phyloP scores from a whole-genome alignment of 2,329 filamentous ascomycete species.

The Pyricularia grisea region DNA sequence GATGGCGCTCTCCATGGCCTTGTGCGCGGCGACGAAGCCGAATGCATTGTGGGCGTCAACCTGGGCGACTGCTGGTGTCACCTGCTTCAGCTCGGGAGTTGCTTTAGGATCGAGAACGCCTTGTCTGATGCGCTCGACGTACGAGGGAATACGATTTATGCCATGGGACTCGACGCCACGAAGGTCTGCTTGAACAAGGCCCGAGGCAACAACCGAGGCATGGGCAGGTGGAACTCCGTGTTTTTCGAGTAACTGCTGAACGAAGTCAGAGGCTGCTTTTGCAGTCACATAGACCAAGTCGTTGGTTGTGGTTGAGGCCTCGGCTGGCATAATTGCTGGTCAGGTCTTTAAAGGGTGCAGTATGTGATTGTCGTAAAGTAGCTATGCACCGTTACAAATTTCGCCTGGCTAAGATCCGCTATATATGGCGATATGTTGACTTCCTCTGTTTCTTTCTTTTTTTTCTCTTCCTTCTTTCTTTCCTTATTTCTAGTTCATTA shows the following conservation, averaged over 20 bases:
- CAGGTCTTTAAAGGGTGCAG: background rate
- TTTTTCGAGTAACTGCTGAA: background rate
- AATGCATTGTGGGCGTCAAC: slow-evolving; percentile 19
- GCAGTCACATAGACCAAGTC: slow-evolving; percentile 1
- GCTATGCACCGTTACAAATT: background rate
- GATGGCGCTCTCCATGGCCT: slow-evolving; percentile 55
- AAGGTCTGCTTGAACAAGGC: slow-evolving; percentile 15
- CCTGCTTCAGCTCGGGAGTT: slow-evolving; percentile 10
- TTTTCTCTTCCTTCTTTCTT: background rate
- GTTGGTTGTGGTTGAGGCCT: background rate
- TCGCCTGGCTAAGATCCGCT: background rate
- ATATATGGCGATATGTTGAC: background rate
- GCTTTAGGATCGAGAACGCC: slow-evolving; percentile 14
- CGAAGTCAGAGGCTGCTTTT: slow-evolving; percentile 1
- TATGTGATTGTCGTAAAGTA: background rate
- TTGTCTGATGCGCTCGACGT: slow-evolving; percentile 14
- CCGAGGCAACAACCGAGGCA: slow-evolving; percentile 11
- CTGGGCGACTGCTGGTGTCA: slow-evolving; percentile 17
- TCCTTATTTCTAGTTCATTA: background rate
- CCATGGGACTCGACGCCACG: slow-evolving; percentile 18
- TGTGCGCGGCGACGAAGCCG: slow-evolving; percentile 17
- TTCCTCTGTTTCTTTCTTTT: background rate
- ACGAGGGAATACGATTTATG: slow-evolving; percentile 14
- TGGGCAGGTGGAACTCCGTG: slow-evolving; percentile 15
- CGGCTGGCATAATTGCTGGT: slow-evolving; percentile 2